Conservation (phyloP, 2,329 filamentous ascomycete genomes). For the Ustilaginoidea virens region DNA sequence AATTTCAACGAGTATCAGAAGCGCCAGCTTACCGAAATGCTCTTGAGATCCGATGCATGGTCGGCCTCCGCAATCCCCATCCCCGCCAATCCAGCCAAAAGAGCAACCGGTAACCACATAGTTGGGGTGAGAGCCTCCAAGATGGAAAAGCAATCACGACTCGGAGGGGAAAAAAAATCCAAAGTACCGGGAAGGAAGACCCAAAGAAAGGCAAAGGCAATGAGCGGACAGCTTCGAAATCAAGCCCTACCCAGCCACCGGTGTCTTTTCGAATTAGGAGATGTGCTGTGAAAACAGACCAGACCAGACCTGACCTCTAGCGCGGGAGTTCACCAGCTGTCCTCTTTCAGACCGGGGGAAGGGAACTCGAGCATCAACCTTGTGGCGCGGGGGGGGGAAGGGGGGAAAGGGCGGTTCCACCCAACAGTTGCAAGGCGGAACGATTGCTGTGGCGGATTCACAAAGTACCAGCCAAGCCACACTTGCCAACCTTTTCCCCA, state of each 20-base stretch:
- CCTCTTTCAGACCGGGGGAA: slow-evolving; percentile 8
- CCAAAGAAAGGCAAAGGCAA: not conserved
- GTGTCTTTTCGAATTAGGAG: no score
- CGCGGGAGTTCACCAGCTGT: slow-evolving; percentile 11
- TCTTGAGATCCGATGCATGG: slow-evolving; percentile 34
- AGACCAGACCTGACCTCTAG: no score
- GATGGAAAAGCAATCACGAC: not conserved
- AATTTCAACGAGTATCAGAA: no score
- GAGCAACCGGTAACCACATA: slow-evolving; percentile 33
- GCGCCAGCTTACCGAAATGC: slow-evolving; percentile 30
- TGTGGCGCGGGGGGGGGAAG: no score
- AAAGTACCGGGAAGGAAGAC: not conserved
- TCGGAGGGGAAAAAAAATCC: not conserved
- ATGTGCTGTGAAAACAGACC: no score
- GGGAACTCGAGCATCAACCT: slow-evolving; percentile 11
- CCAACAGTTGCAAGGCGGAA: slow-evolving; percentile 11
- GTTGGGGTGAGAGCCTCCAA: slow-evolving; percentile 9
- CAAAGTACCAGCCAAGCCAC: no score
- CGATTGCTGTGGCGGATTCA: no score
- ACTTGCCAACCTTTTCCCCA: slow-evolving; percentile 8
- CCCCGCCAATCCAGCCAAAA: slow-evolving; percentile 34
- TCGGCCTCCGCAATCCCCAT: slow-evolving; percentile 33
- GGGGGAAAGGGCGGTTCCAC: no score
- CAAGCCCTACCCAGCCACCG: slow-evolving; percentile 5
- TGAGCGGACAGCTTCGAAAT: slow-evolving; percentile 1